Evolutionary conservation across 441 rosid species (phyloP).

Genomic region (Populus trichocarpa): DNA sequence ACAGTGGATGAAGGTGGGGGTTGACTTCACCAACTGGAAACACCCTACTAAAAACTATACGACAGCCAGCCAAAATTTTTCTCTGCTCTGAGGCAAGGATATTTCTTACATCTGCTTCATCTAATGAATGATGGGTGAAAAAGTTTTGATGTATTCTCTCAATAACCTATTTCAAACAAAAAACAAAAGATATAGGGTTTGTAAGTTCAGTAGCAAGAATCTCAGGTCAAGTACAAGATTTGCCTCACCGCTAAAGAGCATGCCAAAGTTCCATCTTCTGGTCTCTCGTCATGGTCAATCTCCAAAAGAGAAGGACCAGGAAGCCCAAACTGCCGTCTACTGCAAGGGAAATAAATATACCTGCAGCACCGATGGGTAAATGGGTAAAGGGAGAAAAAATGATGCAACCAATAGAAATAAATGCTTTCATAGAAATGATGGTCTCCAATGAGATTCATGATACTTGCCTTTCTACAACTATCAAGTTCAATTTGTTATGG

Average conservation of each 20-base stretch:
- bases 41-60: conserved; percentile 86
- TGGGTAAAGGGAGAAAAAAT: neutral
- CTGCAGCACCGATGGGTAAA: conserved; percentile 37
- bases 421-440: neutral
- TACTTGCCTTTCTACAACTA: conserved; percentile 84
- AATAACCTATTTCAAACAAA: conserved; percentile 60
- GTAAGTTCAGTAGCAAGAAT: neutral
- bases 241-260: conserved; percentile 84
- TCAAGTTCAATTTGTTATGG: conserved; percentile 79
- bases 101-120: conserved; percentile 88
- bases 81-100: conserved; percentile 81
- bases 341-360: conserved; percentile 91
- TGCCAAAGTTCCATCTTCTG: conserved; percentile 96
- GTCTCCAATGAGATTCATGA: neutral
- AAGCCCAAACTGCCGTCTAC: conserved; percentile 97
- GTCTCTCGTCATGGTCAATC: conserved; percentile 93
- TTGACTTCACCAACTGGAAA: conserved; percentile 92
- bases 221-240: conserved; percentile 5
- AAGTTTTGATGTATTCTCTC: conserved; percentile 75
- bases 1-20: conserved; percentile 88
- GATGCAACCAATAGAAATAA: neutral
- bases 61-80: conserved; percentile 84
- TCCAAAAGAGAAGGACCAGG: conserved; percentile 97
- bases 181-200: conserved; percentile 3
- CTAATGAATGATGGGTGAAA: conserved; percentile 65